phyloP scores from a whole-genome alignment of 805 yeast genomes.

The Hanseniaspora guilliermondii region DNA sequence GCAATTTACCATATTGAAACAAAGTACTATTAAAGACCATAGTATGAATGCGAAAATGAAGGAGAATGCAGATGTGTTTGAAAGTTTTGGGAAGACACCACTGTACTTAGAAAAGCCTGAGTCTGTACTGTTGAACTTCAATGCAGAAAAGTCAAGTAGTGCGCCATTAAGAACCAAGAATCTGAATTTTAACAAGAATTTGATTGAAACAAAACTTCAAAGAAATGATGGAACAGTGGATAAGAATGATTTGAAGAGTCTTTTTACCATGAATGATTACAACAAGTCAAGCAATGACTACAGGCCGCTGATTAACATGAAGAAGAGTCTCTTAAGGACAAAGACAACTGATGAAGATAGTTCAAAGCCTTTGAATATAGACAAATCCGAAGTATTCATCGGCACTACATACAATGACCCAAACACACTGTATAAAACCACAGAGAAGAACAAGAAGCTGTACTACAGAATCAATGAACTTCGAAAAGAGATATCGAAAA shows the following conservation, averaged over 20 bases:
- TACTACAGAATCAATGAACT: slow-evolving; percentile 23
- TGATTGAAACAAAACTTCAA: not conserved
- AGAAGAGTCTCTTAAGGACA: slow-evolving; percentile 1
- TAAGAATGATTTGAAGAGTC: slow-evolving; percentile 3
- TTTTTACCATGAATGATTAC: slow-evolving; percentile 1
- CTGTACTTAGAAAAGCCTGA: not conserved
- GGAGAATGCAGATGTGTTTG: slow-evolving; percentile 2
- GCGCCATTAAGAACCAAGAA: slow-evolving; percentile 4
- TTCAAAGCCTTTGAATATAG: not conserved
- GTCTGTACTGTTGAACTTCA: not conserved
- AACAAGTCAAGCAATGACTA: not conserved
- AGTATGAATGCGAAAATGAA: not conserved
- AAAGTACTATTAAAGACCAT: too few species aligned
- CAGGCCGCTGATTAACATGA: slow-evolving; percentile 6
- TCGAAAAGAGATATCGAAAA: slow-evolving; percentile 22
- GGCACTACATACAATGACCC: slow-evolving; percentile 23
- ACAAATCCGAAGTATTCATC: not conserved
- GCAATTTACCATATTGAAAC: not conserved
- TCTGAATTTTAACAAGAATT: not conserved
- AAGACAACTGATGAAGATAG: not conserved
- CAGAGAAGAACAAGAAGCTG: slow-evolving; percentile 25
- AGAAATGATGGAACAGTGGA: not conserved
- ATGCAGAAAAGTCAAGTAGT: slow-evolving; percentile 8
- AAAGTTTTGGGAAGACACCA: not conserved
- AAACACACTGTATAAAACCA: slow-evolving; percentile 24